These are phyloP conservation scores for Nigrograna mackinnonii DNA, from an alignment of 2,329 filamentous ascomycete species.

Conservation along the genomic window DNA sequence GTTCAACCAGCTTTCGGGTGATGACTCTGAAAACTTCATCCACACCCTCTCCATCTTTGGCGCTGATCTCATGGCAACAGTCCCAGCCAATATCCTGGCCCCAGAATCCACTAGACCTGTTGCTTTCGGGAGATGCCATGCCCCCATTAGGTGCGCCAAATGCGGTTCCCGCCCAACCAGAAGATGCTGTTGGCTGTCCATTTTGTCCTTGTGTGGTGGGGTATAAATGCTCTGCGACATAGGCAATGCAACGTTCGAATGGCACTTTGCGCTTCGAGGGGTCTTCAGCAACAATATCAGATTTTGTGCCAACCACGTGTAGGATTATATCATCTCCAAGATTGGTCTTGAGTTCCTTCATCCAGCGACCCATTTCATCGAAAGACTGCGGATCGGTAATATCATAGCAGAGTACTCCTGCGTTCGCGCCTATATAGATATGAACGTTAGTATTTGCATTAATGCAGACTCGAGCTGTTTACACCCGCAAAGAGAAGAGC, in stretches of 20 bases:
- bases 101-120: conserved; percentile 76
- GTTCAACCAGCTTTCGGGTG: conserved; percentile 81
- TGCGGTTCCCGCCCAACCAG: conserved; percentile 27
- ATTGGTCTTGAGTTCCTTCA: conserved; percentile 81
- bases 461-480: background rate
- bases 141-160: conserved; percentile 32
- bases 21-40: conserved; percentile 95
- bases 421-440: conserved; percentile 70
- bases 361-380: conserved; percentile 89
- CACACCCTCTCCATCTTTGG: conserved; percentile 91
- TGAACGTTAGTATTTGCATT: conserved; percentile 3
- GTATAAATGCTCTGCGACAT: conserved; percentile 88
- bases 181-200: conserved; percentile 18
- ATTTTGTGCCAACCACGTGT: conserved; percentile 81
- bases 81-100: conserved; percentile 94
- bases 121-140: conserved; percentile 50
- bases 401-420: conserved; percentile 91
- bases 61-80: conserved; percentile 94
- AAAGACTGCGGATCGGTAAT: conserved; percentile 87
- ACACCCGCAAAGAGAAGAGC: too few species aligned
- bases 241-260: conserved; percentile 94
- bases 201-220: conserved; percentile 59
- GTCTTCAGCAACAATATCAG: conserved; percentile 86
- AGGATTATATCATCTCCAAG: conserved; percentile 77
- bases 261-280: conserved; percentile 80